Conservation (phyloP, 768 basidiomycete species). For the Mycena venus region DNA sequence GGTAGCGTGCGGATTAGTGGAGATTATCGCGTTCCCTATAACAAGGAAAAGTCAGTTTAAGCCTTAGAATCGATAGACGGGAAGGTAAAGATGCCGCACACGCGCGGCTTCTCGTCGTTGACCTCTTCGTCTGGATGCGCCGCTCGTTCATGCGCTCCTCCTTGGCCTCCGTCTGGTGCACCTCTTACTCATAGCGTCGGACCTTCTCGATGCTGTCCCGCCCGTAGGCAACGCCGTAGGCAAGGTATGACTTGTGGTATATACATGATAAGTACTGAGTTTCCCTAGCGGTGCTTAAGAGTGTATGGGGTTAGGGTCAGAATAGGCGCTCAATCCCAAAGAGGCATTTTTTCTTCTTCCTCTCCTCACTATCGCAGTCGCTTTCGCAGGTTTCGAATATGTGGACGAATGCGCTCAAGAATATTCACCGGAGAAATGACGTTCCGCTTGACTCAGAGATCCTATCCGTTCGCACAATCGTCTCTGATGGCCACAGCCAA, state of each 20-base stretch:
- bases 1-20: constrained; percentile 80
- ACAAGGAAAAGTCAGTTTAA: not conserved
- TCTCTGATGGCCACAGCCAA: too few species aligned
- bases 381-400: too few species aligned
- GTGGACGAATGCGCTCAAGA: too few species aligned
- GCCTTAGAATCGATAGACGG: too few species aligned
- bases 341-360: too few species aligned
- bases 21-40: constrained; percentile 72
- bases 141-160: constrained; percentile 69
- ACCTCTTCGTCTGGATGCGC: constrained; percentile 43
- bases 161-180: constrained; percentile 70
- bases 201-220: constrained; percentile 90
- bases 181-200: constrained; percentile 84
- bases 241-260: constrained; percentile 93
- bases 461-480: too few species aligned
- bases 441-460: too few species aligned
- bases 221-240: too few species aligned
- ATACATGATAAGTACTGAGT: constrained; percentile 90
- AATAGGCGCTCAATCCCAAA: too few species aligned
- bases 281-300: constrained; percentile 77
- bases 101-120: constrained; percentile 56
- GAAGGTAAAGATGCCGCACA: not conserved
- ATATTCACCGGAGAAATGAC: too few species aligned
- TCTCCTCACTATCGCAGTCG: too few species aligned
- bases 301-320: too few species aligned